Evolutionary conservation across 768 basidiomycete genomes (phyloP).

Genomic region (Lactarius deliciosus): DNA sequence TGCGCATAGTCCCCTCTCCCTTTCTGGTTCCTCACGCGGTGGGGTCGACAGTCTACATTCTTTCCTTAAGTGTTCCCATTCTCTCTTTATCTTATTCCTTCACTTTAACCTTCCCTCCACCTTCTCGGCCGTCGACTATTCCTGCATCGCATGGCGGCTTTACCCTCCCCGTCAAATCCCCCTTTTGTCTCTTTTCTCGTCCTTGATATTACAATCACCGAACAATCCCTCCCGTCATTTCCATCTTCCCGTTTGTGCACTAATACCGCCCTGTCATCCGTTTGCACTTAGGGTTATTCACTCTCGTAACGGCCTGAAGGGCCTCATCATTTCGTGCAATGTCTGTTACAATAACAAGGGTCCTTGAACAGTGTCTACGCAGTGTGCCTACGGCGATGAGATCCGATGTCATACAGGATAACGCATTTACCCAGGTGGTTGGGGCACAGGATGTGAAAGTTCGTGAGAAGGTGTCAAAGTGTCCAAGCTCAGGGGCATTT

Average conservation of each 20-base stretch:
- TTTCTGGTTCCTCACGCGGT: constrained; percentile 49
- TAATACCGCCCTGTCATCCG: constrained; percentile 30
- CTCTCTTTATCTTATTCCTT: constrained; percentile 82
- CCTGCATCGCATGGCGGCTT: constrained; percentile 38
- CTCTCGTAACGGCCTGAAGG: constrained; percentile 30
- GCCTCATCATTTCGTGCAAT: constrained; percentile 31
- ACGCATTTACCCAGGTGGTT: no score
- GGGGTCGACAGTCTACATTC: constrained; percentile 55
- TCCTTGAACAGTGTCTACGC: constrained; percentile 26
- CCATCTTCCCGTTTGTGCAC: constrained; percentile 28
- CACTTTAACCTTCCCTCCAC: constrained; percentile 54
- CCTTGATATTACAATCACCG: constrained; percentile 28
- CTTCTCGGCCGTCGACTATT: constrained; percentile 40
- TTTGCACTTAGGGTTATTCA: constrained; percentile 29
- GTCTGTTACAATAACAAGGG: constrained; percentile 31
- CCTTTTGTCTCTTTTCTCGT: constrained; percentile 20
- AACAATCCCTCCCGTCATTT: constrained; percentile 31
- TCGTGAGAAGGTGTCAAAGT: constrained; percentile 19
- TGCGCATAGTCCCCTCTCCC: constrained; percentile 53
- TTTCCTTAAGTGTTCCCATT: constrained; percentile 45
- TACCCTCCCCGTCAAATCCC: constrained; percentile 22
- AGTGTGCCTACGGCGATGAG: constrained; percentile 13
- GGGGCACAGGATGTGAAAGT: background rate
- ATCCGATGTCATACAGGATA: constrained; percentile 9
- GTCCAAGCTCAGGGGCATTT: constrained; percentile 14